These are phyloP conservation scores for Ophiocordyceps camponoti-rufipedis DNA, from an alignment of 2,329 filamentous ascomycete species.

Conservation along the genomic window DNA sequence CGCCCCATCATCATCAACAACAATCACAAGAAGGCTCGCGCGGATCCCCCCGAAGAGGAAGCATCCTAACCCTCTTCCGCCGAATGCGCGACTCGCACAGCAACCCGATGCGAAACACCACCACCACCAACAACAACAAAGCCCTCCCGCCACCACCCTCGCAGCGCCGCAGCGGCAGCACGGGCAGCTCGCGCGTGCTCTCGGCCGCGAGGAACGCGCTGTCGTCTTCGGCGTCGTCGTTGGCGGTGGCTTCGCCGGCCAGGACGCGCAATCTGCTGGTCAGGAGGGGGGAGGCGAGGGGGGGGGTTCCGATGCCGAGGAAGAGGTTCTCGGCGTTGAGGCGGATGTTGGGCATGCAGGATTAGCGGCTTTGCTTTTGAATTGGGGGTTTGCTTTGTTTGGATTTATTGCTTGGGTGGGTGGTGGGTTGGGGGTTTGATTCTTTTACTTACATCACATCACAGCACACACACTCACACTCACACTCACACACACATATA, in stretches of 20 bases:
- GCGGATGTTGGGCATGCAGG: too few species aligned
- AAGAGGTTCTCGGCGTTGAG: too few species aligned
- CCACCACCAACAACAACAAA: not conserved
- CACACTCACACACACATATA: too few species aligned
- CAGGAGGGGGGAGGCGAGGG: not conserved
- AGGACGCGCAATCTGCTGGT: not conserved
- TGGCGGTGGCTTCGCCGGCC: slow-evolving; percentile 13
- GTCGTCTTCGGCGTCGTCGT: slow-evolving; percentile 8
- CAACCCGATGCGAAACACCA: not conserved
- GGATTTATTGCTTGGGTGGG: too few species aligned
- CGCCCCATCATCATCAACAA: too few species aligned
- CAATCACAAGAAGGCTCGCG: too few species aligned
- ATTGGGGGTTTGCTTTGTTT: too few species aligned
- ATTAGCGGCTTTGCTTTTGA: too few species aligned
- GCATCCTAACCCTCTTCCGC: not conserved
- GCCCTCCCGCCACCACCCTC: not conserved
- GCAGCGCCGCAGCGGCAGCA: not conserved
- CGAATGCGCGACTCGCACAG: not conserved
- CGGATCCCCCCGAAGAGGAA: not conserved
- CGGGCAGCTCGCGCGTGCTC: not conserved
- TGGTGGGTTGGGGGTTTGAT: too few species aligned
- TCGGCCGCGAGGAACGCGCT: not conserved
- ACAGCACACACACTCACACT: too few species aligned
- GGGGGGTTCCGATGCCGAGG: too few species aligned
- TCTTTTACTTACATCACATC: too few species aligned